These are phyloP conservation scores for Capsaspora owczarzaki DNA, from an alignment of 78 protist genomes.

Conservation along the genomic window DNA sequence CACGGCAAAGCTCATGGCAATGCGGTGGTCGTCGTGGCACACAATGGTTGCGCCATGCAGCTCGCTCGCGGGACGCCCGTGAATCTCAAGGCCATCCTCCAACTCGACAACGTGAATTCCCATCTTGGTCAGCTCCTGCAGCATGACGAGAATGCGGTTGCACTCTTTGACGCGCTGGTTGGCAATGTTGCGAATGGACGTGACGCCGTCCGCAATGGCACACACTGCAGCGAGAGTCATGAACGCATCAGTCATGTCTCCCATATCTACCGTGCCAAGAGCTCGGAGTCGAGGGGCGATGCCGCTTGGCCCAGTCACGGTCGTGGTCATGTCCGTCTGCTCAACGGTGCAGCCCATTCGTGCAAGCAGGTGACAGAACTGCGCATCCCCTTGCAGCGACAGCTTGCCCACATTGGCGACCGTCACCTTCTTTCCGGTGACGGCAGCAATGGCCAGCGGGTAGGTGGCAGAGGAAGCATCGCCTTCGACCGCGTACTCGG, in stretches of 20 bases:
- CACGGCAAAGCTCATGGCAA: conserved; percentile 71
- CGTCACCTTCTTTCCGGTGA: conserved; percentile 33
- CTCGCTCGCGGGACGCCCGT: conserved; percentile 16
- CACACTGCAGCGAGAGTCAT: conserved; percentile 66
- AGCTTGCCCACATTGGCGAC: conserved; percentile 27
- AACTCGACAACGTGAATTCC: conserved; percentile 28
- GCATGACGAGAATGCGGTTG: conserved; percentile 59
- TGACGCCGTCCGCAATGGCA: conserved; percentile 43
- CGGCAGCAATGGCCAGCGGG: conserved; percentile 72
- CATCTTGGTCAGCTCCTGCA: conserved; percentile 14
- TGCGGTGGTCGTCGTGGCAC: conserved; percentile 75
- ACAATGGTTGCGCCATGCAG: conserved; percentile 19
- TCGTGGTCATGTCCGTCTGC: conserved; percentile 36
- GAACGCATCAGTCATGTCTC: conserved; percentile 66
- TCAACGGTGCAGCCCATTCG: conserved; percentile 62
- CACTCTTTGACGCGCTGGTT: conserved; percentile 72
- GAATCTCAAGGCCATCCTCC: conserved; percentile 46
- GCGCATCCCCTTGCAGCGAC: conserved; percentile 64
- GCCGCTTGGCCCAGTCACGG: conserved; percentile 39
- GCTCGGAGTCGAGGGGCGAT: conserved; percentile 21
- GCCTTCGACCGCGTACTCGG: conserved; percentile 17
- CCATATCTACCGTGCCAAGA: conserved; percentile 43
- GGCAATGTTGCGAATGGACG: conserved; percentile 60
- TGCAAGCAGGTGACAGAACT: conserved; percentile 36
- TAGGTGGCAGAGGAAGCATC: conserved; percentile 68